Evolutionary conservation across 202 grass and related monocot genomes (phyloP).

Genomic region (Panicum hallii): DNA sequence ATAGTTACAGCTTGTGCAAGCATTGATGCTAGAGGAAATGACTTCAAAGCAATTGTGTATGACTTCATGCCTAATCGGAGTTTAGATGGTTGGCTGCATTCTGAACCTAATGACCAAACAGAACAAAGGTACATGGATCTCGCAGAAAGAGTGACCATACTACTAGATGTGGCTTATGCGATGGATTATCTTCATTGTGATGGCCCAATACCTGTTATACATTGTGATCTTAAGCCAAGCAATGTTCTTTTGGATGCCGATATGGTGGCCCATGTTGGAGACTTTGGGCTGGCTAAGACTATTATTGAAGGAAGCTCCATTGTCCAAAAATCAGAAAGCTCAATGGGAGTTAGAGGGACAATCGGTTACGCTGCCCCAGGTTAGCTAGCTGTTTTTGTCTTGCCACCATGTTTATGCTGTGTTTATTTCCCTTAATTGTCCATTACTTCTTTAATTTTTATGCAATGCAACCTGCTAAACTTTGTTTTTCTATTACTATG

Average conservation of each 20-base stretch:
- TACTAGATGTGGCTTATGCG: conserved; percentile 53
- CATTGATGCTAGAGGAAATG: conserved; percentile 50
- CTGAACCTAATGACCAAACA: background rate
- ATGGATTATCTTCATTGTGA: conserved; percentile 48
- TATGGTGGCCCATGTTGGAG: conserved; percentile 48
- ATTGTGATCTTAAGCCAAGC: conserved; percentile 54
- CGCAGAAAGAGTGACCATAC: conserved; percentile 29
- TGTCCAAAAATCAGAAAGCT: background rate
- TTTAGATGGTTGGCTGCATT: conserved; percentile 53
- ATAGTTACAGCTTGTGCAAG: conserved; percentile 56
- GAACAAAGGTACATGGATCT: conserved; percentile 12
- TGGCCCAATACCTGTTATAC: conserved; percentile 36
- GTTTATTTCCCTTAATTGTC: background rate
- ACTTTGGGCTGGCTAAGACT: conserved; percentile 48
- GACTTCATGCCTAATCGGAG: conserved; percentile 62
- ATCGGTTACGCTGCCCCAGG: conserved; percentile 67
- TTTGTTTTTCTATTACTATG: no score
- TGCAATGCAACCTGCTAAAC: no score
- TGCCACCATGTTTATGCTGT: background rate
- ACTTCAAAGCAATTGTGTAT: conserved; percentile 59
- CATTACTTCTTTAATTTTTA: background rate
- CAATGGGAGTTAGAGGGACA: conserved; percentile 53
- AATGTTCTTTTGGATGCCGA: conserved; percentile 54
- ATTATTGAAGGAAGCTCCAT: background rate
- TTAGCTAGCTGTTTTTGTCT: background rate